phyloP scores from a whole-genome alignment of 305 asterid species.

The Salvia sclarea region DNA sequence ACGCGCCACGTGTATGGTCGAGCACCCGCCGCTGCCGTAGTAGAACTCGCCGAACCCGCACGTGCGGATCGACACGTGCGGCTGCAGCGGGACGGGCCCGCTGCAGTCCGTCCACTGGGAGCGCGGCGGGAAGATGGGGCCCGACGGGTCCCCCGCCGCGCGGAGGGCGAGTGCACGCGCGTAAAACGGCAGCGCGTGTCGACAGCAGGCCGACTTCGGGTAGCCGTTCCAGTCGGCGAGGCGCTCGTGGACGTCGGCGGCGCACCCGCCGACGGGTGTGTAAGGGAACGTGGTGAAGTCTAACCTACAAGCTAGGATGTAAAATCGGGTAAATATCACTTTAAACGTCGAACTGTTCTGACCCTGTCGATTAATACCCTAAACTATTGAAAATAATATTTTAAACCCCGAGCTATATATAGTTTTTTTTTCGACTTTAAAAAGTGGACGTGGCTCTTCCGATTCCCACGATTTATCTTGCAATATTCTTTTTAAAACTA shows the following conservation, averaged over 20 bases:
- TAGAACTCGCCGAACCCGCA: constrained; percentile 50
- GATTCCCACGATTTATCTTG: no score
- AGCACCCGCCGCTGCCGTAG: constrained; percentile 43
- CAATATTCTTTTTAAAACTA: no score
- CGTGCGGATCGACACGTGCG: constrained; percentile 39
- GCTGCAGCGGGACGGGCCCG: constrained; percentile 41
- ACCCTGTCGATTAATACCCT: no score
- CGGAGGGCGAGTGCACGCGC: constrained; percentile 48
- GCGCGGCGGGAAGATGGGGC: constrained; percentile 36
- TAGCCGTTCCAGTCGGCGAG: constrained; percentile 8
- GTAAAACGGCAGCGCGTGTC: constrained; percentile 42
- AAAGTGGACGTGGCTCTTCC: no score
- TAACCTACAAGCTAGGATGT: constrained; percentile 54
- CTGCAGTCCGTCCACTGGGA: constrained; percentile 45
- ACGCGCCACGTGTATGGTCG: constrained; percentile 26
- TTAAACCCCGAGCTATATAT: no score
- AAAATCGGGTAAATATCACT: no score
- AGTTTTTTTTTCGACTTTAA: no score
- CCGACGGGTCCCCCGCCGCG: constrained; percentile 29
- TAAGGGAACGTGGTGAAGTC: constrained; percentile 49
- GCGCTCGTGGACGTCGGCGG: constrained; percentile 14
- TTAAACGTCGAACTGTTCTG: no score
- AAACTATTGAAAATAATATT: no score
- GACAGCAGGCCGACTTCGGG: constrained; percentile 22
- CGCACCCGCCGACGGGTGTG: constrained; percentile 62